Base-by-base conservation (phyloP, 306 rosid genomes). In the Fragaria ananassa region DNA sequence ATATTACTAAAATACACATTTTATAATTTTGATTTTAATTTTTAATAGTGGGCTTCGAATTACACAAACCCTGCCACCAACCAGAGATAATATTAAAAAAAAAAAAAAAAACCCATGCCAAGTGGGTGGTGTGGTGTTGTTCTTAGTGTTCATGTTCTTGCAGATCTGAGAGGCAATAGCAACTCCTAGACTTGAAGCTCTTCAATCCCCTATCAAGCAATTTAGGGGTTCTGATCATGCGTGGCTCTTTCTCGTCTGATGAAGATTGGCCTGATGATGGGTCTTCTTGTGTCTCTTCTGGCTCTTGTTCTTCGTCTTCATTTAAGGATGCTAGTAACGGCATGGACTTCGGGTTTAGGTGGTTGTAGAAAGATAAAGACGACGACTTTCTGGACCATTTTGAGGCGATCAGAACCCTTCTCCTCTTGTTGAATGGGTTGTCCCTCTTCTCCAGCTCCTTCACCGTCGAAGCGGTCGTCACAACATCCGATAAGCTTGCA, bases 331-430 rank as follows among this genome's bases (percentile, higher is more conserved):
- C 87, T 18, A 95, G 71, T 47, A 95, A 83, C 11, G 99, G 99
- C 99, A 95, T 90, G 74, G 99, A 95, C 82, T 88, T 58, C 2
- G 99, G 97, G 81, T 95, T 90, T 0, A 85, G 72, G 87, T 92
- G 83, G 37, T 85, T 81, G 81, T 95, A 95, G 50, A 92, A 92
- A 1, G 84, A 72, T 14, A 84, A 92, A 0, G 79, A 67, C 18
- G 85, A 31, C 0, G 97, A 88, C 80, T 44, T 92, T 75, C 86
- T 90, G 10, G 95, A 74, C 86, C 85, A 83, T 60, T 92, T 95
- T 0, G 97, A 83, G 13, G 96, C 96, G 21, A 95, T 89, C 46
- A 90, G 19, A 57, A 95, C 71, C 68, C 99, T 83, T 58, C 96
- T 82, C 78, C 92, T 91, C 76, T 95, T 95, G 83, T 95, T 95